These are phyloP conservation scores for Microstegium vimineum DNA, from an alignment of 176 grass and related monocot species.

Conservation along the genomic window DNA sequence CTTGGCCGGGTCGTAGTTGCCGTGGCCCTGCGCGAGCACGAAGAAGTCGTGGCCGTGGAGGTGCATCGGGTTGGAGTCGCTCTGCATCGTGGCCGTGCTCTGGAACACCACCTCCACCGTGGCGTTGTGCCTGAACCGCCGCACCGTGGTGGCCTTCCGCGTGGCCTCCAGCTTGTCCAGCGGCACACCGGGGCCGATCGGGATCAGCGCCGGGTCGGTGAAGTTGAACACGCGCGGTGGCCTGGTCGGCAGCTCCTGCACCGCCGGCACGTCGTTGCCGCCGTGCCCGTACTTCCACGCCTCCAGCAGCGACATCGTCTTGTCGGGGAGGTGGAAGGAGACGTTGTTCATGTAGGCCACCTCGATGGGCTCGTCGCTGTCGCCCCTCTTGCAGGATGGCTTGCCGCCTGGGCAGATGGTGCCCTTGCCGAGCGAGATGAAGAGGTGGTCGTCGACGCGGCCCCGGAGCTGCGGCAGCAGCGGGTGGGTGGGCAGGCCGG, in stretches of 20 bases:
- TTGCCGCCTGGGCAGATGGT: not conserved
- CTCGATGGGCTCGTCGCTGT: not conserved
- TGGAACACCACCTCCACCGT: conserved; percentile 37
- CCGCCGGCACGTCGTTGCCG: not conserved
- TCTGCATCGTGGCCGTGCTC: conserved; percentile 24
- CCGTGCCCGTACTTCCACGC: not conserved
- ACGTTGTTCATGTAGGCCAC: conserved; percentile 16
- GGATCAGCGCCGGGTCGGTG: not conserved
- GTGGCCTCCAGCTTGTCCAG: not conserved
- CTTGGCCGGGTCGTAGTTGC: conserved; percentile 32
- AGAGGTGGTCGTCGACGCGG: conserved; percentile 1
- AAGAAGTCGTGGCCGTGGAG: conserved; percentile 55
- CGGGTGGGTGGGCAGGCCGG: not conserved
- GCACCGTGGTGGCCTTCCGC: conserved; percentile 8
- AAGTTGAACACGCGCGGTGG: not conserved
- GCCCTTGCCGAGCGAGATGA: not conserved
- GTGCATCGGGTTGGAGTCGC: conserved; percentile 56
- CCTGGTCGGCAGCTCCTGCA: not conserved
- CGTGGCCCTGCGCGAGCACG: conserved; percentile 41
- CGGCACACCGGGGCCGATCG: not conserved
- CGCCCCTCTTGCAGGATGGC: not conserved
- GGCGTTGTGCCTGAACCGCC: conserved; percentile 20
- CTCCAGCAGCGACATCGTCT: not conserved
- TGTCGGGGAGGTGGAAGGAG: not conserved
- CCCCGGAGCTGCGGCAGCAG: not conserved